These are phyloP conservation scores for Magnolia kwangsiensis DNA, from an alignment of 164 flowering plant genomes.

Conservation along the genomic window DNA sequence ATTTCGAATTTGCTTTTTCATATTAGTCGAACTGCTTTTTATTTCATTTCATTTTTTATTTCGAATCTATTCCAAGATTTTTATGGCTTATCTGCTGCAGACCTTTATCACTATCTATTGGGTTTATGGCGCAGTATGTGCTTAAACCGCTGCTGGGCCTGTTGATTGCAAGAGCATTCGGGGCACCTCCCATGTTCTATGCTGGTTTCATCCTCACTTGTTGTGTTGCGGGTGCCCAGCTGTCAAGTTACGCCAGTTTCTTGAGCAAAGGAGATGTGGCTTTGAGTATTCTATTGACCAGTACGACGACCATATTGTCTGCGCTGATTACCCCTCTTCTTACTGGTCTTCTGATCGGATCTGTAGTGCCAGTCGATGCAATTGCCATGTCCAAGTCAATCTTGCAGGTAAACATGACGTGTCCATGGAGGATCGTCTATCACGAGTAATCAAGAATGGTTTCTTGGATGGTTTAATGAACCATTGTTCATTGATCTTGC, in stretches of 20 bases:
- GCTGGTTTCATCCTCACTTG: conserved; percentile 85
- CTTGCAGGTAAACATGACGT: conserved; percentile 54
- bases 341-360: conserved; percentile 82
- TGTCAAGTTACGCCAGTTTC: conserved; percentile 89
- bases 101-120: conserved; percentile 81
- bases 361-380: conserved; percentile 92
- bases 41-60: neutral
- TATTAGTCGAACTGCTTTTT: neutral
- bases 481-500: conserved; percentile 12
- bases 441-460: neutral
- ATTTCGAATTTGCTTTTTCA: neutral
- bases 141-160: conserved; percentile 80
- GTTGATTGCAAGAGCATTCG: conserved; percentile 64
- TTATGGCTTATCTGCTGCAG: conserved; percentile 44
- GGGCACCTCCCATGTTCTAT: conserved; percentile 69
- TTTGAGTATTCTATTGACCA: conserved; percentile 83
- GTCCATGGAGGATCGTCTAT: neutral
- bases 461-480: conserved; percentile 4
- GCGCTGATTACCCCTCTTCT: conserved; percentile 78
- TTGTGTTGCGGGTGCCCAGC: conserved; percentile 94
- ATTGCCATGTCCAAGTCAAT: conserved; percentile 96
- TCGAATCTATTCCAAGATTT: conserved; percentile 5
- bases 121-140: conserved; percentile 75
- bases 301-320: conserved; percentile 77
- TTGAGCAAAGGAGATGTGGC: conserved; percentile 96